Conservation (phyloP, 2,329 filamentous ascomycete genomes). For the Fusarium secorum region DNA sequence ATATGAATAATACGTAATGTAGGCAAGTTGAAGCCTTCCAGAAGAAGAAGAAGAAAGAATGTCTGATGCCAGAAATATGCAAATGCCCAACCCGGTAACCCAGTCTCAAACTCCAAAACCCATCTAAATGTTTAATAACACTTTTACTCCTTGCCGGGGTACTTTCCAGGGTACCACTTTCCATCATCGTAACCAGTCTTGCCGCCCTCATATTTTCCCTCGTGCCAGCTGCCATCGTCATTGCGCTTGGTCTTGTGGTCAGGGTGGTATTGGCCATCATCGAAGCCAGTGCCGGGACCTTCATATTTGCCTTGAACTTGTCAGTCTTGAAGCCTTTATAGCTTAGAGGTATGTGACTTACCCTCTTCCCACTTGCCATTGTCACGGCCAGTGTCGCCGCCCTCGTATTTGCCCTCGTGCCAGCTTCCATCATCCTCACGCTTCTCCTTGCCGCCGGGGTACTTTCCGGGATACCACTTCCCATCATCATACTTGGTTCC, state of each 20-base stretch:
- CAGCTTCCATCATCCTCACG: constrained; percentile 7
- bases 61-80: not conserved
- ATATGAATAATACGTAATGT: not conserved
- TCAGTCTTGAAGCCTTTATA: not conserved
- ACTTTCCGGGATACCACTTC: constrained; percentile 25
- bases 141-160: constrained; percentile 19
- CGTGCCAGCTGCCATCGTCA: not conserved
- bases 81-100: not conserved
- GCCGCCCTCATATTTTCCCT: constrained; percentile 15
- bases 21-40: not conserved
- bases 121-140: not conserved
- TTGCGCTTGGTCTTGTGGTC: not conserved
- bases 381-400: not conserved
- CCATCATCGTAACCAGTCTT: constrained; percentile 10
- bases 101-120: constrained; percentile 3
- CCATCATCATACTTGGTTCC: constrained; percentile 6
- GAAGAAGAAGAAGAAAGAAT: constrained; percentile 5
- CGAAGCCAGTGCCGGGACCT: not conserved
- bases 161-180: constrained; percentile 29
- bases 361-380: not conserved
- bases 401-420: constrained; percentile 19
- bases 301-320: constrained; percentile 11
- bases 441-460: constrained; percentile 13
- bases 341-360: not conserved
- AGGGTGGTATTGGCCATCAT: not conserved